phyloP scores from a whole-genome alignment of 495 filamentous ascomycete genomes.

The Neurospora sp. region DNA sequence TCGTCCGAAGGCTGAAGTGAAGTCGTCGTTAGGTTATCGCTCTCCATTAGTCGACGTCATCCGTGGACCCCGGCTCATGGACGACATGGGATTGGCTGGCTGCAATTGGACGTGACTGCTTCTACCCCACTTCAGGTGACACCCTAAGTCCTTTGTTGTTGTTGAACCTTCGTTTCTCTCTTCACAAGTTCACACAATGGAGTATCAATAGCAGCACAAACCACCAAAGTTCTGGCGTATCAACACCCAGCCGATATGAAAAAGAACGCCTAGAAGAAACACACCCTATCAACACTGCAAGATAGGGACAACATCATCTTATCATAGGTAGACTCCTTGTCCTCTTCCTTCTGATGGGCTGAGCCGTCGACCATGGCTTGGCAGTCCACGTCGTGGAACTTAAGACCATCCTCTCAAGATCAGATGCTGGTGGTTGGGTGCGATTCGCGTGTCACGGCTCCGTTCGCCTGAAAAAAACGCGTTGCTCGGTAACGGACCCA shows the following conservation, averaged over 20 bases:
- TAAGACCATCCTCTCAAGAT: neutral
- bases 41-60: neutral
- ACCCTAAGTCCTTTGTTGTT: neutral
- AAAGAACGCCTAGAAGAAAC: neutral
- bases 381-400: neutral
- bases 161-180: neutral
- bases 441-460: neutral
- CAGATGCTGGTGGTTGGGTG: neutral
- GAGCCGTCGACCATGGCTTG: neutral
- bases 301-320: neutral
- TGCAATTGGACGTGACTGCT: neutral
- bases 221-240: neutral
- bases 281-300: neutral
- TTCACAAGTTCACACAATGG: neutral
- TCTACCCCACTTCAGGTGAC: neutral
- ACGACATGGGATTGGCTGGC: neutral
- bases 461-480: neutral
- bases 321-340: neutral
- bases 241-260: neutral
- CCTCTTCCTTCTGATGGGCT: neutral
- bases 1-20: neutral
- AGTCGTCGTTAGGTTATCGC: neutral
- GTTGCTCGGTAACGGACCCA: neutral
- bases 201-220: neutral
- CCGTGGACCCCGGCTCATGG: neutral